A percentile compares a stretch with the other conserved stretches of the same genome.
phyloP scores from a whole-genome alignment of 768 basidiomycete species.

The Dictyophora rubrovolvata region DNA sequence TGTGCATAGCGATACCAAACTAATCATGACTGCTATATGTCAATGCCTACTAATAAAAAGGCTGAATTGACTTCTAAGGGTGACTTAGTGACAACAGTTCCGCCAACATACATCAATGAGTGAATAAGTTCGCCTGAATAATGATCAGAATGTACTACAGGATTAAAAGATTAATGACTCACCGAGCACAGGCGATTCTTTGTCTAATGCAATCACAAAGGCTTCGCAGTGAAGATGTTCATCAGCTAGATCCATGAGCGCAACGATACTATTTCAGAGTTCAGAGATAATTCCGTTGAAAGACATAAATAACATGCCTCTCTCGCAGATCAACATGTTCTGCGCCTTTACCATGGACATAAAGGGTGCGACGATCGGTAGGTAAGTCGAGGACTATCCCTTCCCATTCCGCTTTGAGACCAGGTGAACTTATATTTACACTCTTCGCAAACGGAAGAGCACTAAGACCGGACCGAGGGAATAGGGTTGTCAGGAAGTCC shows the following conservation, averaged over 20 bases:
- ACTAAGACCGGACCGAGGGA: conserved; percentile 59
- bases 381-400: conserved; percentile 72
- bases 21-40: conserved; percentile 38
- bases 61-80: conserved; percentile 66
- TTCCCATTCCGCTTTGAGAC: conserved; percentile 59
- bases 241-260: conserved; percentile 79
- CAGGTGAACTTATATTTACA: conserved; percentile 62
- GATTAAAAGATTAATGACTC: not conserved
- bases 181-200: conserved; percentile 54
- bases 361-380: conserved; percentile 49
- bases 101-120: conserved; percentile 89
- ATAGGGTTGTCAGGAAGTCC: conserved; percentile 69
- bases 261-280: conserved; percentile 51
- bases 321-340: conserved; percentile 71
- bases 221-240: conserved; percentile 71
- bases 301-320: conserved; percentile 39
- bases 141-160: not conserved
- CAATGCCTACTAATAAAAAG: conserved; percentile 78
- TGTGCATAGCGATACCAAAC: not conserved
- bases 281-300: not conserved
- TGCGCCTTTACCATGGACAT: conserved; percentile 77
- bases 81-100: conserved; percentile 72
- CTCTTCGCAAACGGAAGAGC: conserved; percentile 66
- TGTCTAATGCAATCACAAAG: conserved; percentile 72
- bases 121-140: conserved; percentile 54